Evolutionary conservation across 108 stramenopile genomes (phyloP), one percentile per base, ranked within the genome.

Genomic region (Cafeteria roenbergensis): DNA sequence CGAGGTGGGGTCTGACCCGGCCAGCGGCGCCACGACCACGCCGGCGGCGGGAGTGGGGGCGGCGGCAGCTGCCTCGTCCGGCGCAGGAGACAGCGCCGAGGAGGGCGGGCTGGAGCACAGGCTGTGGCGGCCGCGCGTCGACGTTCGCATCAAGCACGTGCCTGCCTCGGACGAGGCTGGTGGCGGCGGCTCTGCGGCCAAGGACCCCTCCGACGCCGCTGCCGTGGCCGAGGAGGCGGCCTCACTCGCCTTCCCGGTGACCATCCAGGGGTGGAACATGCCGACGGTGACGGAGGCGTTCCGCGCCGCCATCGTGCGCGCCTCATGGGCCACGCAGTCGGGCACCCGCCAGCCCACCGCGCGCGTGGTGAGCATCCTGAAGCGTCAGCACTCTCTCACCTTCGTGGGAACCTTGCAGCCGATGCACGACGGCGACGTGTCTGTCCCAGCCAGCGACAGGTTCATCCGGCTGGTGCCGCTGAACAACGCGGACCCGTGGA

Each of bases 141-240:
- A 68, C 30, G 34, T 63, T 77, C 8, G n/a, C n/a, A n/a, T n/a
- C n/a, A n/a, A n/a, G 59, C 57, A 72, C 37, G 63, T 71, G 72
- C 55, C 62, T 60, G 59, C 60, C 35, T 48, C 24, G 6, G n/a
- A 1, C n/a, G 64, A 65, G 48, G 38, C 34, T 22, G 33, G 34
- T 21, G 63, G 60, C 33, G 72, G 21, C 22, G 62, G 32, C 33
- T 36, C 36, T 33, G 63, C 68, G 26, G 42, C 42, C 42, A 48
- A 22, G 28, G 37, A n/a, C 57, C 6, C 12, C 6, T 6, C 12
- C 17, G 12, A 57, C 17, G 62, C 4, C 8, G 62, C 27, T 51
- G 34, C 32, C 33, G 55, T 58, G 17, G 64, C 72, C 20, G 27
- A 52, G 24, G 50, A 69, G 28, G 52, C 36, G 1, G 0, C 20